Conservation (phyloP, 2,329 filamentous ascomycete species). For the Arthrobotrys musiformis region DNA sequence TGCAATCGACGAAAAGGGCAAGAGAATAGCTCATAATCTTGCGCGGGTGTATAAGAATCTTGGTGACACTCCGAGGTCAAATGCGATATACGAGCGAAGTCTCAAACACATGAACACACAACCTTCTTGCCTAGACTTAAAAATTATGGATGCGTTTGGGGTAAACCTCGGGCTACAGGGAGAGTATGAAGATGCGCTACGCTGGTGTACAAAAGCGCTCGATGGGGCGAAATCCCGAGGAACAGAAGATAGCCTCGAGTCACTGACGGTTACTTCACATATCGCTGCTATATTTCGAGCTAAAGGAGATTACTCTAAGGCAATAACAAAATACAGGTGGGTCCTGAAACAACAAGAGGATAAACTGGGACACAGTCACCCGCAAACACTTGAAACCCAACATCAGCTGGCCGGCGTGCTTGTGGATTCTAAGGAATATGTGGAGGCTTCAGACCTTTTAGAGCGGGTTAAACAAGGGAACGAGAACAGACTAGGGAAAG, state of each 20-base stretch:
- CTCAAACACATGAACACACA: neutral
- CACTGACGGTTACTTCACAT: conserved; percentile 12
- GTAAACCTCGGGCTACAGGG: conserved; percentile 19
- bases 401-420: conserved; percentile 12
- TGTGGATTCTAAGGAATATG: neutral
- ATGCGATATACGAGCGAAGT: neutral
- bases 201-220: conserved; percentile 6
- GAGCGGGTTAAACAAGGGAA: neutral
- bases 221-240: neutral
- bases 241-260: conserved; percentile 4
- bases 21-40: conserved; percentile 7
- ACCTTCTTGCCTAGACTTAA: neutral
- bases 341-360: conserved; percentile 1
- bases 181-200: conserved; percentile 11
- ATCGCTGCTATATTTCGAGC: conserved; percentile 1
- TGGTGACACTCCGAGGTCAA: conserved; percentile 1
- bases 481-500: neutral
- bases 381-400: neutral
- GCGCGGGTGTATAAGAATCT: conserved; percentile 8
- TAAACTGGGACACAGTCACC: neutral
- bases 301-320: neutral
- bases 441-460: conserved; percentile 1
- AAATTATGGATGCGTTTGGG: conserved; percentile 31
- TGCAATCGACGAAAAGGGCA: neutral
- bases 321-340: conserved; percentile 6